Base-by-base conservation (phyloP, 768 basidiomycete species). In the Neoboletus brunneissimus region DNA sequence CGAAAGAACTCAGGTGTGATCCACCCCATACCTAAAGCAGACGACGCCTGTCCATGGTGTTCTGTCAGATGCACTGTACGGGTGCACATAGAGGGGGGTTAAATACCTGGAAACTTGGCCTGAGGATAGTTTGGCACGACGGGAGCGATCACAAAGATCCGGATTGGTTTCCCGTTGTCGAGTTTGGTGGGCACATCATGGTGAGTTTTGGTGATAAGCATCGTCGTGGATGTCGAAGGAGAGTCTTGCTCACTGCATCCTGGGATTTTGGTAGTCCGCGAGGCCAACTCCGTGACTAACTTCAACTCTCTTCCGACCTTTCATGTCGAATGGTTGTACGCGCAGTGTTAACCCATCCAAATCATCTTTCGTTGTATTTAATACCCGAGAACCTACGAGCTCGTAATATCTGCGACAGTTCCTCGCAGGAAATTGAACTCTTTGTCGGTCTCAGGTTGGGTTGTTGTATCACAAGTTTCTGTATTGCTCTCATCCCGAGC, bases 131-230 rank as follows among this genome's bases (percentile, higher is more conserved):
- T 82, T 12, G 88, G 86, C 15, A 94, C 68, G 50, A 77, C 79
- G 8, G 94, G 94, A 20, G 90, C 82, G 55, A 94, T 87, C 32
- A 97, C 77, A 67, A 87, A 94, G 40, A 96, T 84, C 52, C 93
- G 79, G 59, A 94, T 87, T 0, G 88, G 85, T 4, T 78, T 79
- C 11, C 83, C 83, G 27, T 76, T 67, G 64, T 86, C 78, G 43
- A 90, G 81, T 49, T 81, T 83, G 52, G 88, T 84, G 40, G 87
- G 83, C 6, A 97, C 72, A 65, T 96, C 94, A 66, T 88, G 79
- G 72, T 82, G 84, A 16, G 85, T 84, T 64, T 88, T 89, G 56
- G 81, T 82, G 79, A 96, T 85, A 59, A 96, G 79, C 94, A 98
- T 96, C 52, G 54, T 74, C 12, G 45, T 27, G 10, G 48, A 50